Conservation (phyloP, 495 filamentous ascomycete species). For the Halenospora varia region DNA sequence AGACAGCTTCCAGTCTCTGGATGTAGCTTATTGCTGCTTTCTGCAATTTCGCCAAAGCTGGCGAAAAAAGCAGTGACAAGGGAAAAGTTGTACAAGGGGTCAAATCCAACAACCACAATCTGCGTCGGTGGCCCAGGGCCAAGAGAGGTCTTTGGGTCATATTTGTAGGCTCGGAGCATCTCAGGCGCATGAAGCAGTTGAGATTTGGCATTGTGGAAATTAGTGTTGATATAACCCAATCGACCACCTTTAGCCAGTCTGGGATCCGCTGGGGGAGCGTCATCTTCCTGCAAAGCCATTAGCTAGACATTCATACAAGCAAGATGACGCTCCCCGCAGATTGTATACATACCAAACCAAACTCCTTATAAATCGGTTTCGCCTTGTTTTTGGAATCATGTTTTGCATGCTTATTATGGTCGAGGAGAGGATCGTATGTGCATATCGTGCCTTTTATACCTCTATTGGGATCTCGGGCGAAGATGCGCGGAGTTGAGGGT, state of each 20-base stretch:
- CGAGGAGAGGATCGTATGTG: conserved; percentile 71
- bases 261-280: conserved; percentile 68
- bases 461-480: conserved; percentile 57
- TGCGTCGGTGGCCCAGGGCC: conserved; percentile 85
- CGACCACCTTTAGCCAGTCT: conserved; percentile 59
- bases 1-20: conserved; percentile 89
- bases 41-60: conserved; percentile 81
- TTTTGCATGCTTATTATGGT: conserved; percentile 53
- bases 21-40: conserved; percentile 86
- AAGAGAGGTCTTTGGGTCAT: conserved; percentile 75
- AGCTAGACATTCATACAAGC: conserved; percentile 40
- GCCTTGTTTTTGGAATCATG: conserved; percentile 60
- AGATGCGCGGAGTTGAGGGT: conserved; percentile 41
- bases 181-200: conserved; percentile 75
- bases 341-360: conserved; percentile 59
- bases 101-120: conserved; percentile 89
- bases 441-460: conserved; percentile 63
- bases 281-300: conserved; percentile 54
- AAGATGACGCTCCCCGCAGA: conserved; percentile 54
- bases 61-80: conserved; percentile 79
- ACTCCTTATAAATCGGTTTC: conserved; percentile 68
- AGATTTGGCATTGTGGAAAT: conserved; percentile 69
- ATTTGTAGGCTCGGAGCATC: conserved; percentile 68
- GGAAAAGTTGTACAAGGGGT: conserved; percentile 75
- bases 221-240: conserved; percentile 54